Conservation (phyloP, 345 rosid species). For the Melaleuca quinquenervia region DNA sequence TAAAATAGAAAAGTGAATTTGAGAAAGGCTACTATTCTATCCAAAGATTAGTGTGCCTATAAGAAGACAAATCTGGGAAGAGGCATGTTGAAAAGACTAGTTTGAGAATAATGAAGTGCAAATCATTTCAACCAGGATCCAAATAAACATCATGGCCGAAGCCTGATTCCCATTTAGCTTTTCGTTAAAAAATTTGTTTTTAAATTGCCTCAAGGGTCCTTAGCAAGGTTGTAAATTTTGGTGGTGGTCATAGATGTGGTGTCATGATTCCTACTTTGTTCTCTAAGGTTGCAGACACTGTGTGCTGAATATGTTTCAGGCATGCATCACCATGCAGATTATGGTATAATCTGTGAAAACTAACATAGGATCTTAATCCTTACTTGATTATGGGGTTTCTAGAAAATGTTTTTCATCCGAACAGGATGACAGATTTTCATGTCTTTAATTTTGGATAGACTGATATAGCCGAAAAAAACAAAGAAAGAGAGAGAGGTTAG, state of each 20-base stretch:
- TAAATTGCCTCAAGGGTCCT: not conserved
- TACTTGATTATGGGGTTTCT: not conserved
- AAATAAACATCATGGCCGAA: not conserved
- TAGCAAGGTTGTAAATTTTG: not conserved
- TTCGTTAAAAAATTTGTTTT: not conserved
- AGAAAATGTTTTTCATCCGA: not conserved
- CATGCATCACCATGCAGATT: not conserved
- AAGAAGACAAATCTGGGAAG: too few relatives aligned
- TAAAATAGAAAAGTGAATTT: too few relatives aligned
- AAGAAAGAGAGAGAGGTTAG: not conserved
- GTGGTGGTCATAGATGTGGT: not conserved
- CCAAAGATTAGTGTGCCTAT: too few relatives aligned
- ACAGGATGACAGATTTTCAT: not conserved
- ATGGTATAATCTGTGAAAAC: not conserved
- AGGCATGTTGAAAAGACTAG: too few relatives aligned
- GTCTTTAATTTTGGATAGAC: not conserved
- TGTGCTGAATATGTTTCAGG: not conserved
- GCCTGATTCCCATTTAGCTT: not conserved
- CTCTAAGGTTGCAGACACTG: not conserved
- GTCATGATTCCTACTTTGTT: not conserved
- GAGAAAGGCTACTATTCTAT: too few relatives aligned
- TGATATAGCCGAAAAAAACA: not conserved
- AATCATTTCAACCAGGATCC: not conserved
- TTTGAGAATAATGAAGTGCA: not conserved
- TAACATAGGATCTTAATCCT: not conserved